These are phyloP conservation scores for Hamamelis virginiana DNA, from an alignment of 164 flowering plant genomes.

Conservation along the genomic window DNA sequence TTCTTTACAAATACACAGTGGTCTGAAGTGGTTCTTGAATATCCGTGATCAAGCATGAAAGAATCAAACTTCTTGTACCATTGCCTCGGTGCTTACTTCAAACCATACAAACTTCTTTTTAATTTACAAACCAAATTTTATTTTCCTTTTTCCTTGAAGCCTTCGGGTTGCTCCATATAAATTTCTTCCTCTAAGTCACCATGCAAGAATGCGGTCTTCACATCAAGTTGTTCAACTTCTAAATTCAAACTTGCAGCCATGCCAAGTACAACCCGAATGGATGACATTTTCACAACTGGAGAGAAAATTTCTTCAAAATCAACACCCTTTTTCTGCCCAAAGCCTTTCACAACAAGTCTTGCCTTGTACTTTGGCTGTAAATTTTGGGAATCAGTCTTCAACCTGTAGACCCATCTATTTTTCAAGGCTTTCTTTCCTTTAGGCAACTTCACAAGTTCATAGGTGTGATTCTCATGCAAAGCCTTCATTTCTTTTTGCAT, in stretches of 20 bases:
- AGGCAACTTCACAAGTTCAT: slow-evolving; percentile 19
- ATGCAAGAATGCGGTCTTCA: not conserved
- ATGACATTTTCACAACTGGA: slow-evolving; percentile 4
- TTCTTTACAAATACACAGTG: not conserved
- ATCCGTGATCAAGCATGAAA: not conserved
- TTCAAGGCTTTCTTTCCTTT: slow-evolving; percentile 17
- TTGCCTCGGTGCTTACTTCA: slow-evolving; percentile 5
- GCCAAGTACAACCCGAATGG: not conserved
- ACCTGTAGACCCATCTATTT: slow-evolving; percentile 21
- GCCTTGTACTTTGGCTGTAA: slow-evolving; percentile 15
- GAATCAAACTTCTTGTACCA: not conserved
- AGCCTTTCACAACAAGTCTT: slow-evolving; percentile 17
- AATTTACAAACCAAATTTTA: slow-evolving; percentile 5
- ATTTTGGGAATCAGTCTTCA: slow-evolving; percentile 13
- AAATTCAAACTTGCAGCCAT: not conserved
- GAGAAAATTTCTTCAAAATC: slow-evolving; percentile 11
- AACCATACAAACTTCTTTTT: slow-evolving; percentile 9
- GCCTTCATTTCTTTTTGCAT: slow-evolving; percentile 28
- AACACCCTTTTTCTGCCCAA: slow-evolving; percentile 10
- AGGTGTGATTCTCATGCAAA: slow-evolving; percentile 25
- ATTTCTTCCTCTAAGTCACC: slow-evolving; percentile 1
- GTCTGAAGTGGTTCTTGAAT: not conserved
- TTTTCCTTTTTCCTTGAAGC: not conserved
- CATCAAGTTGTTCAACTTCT: not conserved
- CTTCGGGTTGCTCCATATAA: slow-evolving; percentile 4